These are phyloP conservation scores for Colletotrichum zoysiae DNA, from an alignment of 2,329 filamentous ascomycete genomes.

Conservation along the genomic window DNA sequence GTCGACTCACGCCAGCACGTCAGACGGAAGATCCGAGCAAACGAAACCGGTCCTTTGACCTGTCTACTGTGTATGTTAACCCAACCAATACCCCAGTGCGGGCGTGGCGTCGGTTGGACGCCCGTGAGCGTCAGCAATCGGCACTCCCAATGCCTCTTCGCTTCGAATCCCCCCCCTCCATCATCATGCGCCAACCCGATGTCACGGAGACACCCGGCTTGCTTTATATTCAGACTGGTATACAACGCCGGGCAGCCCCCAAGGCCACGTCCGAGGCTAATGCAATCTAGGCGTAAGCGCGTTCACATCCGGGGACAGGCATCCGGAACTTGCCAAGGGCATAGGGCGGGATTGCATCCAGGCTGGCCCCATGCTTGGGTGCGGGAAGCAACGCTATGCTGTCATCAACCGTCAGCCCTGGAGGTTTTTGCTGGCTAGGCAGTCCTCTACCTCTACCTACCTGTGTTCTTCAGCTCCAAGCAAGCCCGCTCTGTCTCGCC, in stretches of 20 bases:
- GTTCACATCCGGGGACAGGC: constrained; percentile 29
- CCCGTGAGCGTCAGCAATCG: constrained; percentile 17
- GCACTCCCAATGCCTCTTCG: constrained; percentile 14
- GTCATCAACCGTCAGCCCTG: constrained; percentile 38
- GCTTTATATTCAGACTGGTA: background rate
- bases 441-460: background rate
- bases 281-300: constrained; percentile 11
- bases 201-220: background rate
- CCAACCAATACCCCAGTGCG: background rate
- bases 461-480: background rate
- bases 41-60: background rate
- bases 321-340: constrained; percentile 33
- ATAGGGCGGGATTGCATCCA: constrained; percentile 21
- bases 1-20: constrained; percentile 16
- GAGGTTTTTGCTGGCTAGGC: constrained; percentile 2
- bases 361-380: constrained; percentile 34
- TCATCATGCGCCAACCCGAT: background rate
- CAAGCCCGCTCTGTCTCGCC: background rate
- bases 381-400: constrained; percentile 37
- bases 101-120: background rate
- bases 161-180: background rate
- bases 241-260: constrained; percentile 9
- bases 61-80: background rate
- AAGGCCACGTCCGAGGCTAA: constrained; percentile 17
- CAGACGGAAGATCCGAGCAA: constrained; percentile 19